Base-by-base conservation (phyloP, 306 rosid species). In the Rubus idaeus region DNA sequence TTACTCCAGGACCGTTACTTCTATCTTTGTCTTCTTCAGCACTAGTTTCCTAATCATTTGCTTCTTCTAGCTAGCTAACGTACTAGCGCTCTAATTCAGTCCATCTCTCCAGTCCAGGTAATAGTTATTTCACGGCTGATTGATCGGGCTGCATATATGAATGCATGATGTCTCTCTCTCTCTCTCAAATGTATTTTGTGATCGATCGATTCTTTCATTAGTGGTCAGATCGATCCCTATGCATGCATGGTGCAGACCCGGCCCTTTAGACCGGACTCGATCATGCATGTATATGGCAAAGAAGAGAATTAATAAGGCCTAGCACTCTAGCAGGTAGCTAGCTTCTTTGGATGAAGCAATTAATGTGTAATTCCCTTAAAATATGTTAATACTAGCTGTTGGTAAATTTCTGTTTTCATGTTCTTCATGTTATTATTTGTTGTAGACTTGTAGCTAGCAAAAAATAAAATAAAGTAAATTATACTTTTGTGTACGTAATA, bases 21-120 rank as follows among this genome's bases (percentile, higher is more conserved):
- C 77, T 47, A 56, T 58, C 46, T 35, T 64, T 40, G 18, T 85
- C 26, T 49, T 66, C 40, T n/a, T 82, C 56, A n/a, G 47, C 42
- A 35, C 23, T 51, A 13, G 67, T 62, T 62, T 26, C 9, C n/a
- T 62, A 1, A 13, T 62, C 11, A 35, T 40, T 40, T 47, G 42
- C 46, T 16, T 50, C 47, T 39, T 14, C 62, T 68, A 58, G 65
- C 30, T 11, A n/a, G 26, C 64, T 21, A 21, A 58, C 35, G 35
- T 30, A 30, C 16, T 58, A 20, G 6, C 37, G 6, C 37, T 58
- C 64, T 10, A 58, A 4, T 10, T 58, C 61, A 20, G 30, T 56
- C 61, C 26, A 56, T 53, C 60, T 53, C 23, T 18, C 8, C 23
- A 53, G 35, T 7, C 30, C 62, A 56, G 62, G 62, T 50, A 50